Evolutionary conservation across 805 yeast species (phyloP).

Genomic region (Candida sakaeoensis): DNA sequence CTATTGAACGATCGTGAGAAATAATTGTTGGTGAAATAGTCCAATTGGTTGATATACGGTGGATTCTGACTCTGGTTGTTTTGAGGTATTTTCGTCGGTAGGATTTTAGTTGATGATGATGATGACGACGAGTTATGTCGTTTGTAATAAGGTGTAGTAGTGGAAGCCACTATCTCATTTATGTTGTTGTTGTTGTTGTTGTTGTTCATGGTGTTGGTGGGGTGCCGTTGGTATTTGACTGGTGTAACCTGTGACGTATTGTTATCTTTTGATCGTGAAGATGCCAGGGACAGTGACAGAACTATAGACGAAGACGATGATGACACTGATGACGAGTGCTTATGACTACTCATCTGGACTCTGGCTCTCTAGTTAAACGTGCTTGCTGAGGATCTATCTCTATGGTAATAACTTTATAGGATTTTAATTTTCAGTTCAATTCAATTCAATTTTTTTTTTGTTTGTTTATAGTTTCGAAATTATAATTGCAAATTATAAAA

Average conservation of each 20-base stretch:
- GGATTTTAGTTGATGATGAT: not conserved
- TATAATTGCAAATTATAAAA: no score
- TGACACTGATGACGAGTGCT: not conserved
- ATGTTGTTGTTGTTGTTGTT: not conserved
- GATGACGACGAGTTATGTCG: constrained; percentile 1
- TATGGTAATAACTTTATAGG: no score
- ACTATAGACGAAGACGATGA: not conserved
- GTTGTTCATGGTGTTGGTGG: no score
- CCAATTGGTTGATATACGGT: constrained; percentile 14
- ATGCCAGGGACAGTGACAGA: constrained; percentile 1
- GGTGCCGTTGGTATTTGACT: no score
- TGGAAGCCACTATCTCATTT: no score
- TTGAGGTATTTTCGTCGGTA: not conserved
- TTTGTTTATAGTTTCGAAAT: no score
- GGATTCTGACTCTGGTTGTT: constrained; percentile 1
- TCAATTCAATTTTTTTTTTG: no score
- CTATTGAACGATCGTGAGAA: constrained; percentile 42
- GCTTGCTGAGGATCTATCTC: no score
- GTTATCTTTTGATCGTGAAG: not conserved
- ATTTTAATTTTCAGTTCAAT: no score
- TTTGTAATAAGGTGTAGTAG: constrained; percentile 2
- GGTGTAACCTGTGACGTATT: not conserved
- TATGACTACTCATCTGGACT: not conserved
- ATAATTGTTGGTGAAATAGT: constrained; percentile 36
- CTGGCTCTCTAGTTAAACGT: no score